Evolutionary conservation across 768 basidiomycete species (phyloP).

Genomic region (Daedaleopsis nitida): DNA sequence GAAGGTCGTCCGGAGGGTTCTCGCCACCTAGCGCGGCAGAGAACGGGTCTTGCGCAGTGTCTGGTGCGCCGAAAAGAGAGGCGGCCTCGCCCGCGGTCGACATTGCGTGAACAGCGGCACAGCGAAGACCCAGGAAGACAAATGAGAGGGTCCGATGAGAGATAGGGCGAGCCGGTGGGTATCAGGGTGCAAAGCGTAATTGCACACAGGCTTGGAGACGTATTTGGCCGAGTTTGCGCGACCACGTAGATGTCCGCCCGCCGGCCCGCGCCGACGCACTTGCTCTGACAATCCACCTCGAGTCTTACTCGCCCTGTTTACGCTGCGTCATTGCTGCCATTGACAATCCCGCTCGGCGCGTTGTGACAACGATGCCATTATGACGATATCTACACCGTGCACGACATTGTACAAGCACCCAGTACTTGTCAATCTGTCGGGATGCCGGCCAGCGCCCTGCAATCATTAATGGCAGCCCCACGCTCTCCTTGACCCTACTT

Average conservation of each 20-base stretch:
- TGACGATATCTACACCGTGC: background rate
- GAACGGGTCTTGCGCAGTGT: conserved; percentile 48
- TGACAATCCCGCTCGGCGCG: background rate
- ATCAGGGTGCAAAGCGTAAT: conserved; percentile 5
- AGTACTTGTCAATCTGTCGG: background rate
- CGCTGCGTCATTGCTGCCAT: background rate
- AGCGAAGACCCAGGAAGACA: conserved; percentile 21
- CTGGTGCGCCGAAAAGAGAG: conserved; percentile 74
- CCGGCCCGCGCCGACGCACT: conserved; percentile 1
- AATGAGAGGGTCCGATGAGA: conserved; percentile 10
- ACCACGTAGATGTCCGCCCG: conserved; percentile 36
- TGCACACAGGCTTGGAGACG: conserved; percentile 20
- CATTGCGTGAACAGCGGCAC: conserved; percentile 41
- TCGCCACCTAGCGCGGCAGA: conserved; percentile 27
- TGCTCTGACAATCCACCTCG: background rate
- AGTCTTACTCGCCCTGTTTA: background rate
- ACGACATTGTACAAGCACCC: background rate
- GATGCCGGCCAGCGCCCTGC: no score
- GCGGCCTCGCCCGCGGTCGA: conserved; percentile 76
- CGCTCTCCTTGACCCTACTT: conserved; percentile 7
- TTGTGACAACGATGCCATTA: background rate
- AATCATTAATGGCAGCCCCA: background rate
- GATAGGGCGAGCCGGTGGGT: conserved; percentile 6
- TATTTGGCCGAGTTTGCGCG: conserved; percentile 44
- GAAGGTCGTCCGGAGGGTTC: conserved; percentile 17